phyloP scores from a whole-genome alignment of 441 rosid genomes.

The Populus hybrid region DNA sequence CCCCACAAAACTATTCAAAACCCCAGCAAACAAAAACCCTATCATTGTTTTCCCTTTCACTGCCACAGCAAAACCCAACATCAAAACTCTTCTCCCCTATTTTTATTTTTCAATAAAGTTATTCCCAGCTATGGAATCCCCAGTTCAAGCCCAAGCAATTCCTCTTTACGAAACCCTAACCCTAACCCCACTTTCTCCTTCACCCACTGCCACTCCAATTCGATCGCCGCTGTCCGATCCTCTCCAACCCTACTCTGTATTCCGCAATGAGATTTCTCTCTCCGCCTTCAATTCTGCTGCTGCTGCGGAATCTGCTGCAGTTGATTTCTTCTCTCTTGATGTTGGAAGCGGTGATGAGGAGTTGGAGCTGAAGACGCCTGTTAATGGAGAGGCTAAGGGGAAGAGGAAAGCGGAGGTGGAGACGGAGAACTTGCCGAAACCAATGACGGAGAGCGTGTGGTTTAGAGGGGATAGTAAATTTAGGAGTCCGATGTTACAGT shows the following conservation, averaged over 20 bases:
- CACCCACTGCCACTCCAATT: slow-evolving; percentile 18
- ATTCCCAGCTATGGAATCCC: slow-evolving; percentile 11
- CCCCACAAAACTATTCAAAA: neutral
- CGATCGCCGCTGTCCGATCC: slow-evolving; percentile 27
- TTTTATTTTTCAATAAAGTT: too few relatives aligned
- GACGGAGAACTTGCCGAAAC: slow-evolving; percentile 13
- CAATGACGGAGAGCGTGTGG: slow-evolving; percentile 63
- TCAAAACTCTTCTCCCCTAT: neutral
- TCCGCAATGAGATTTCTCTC: slow-evolving; percentile 70
- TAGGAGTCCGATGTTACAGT: slow-evolving; percentile 82
- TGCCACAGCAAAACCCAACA: neutral
- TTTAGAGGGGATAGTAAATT: slow-evolving; percentile 57
- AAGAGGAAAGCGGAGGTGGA: slow-evolving; percentile 15
- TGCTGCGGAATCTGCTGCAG: slow-evolving; percentile 34
- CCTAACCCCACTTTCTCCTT: slow-evolving; percentile 44
- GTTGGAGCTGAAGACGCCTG: slow-evolving; percentile 28
- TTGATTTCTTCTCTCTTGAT: slow-evolving; percentile 72
- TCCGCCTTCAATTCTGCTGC: slow-evolving; percentile 22
- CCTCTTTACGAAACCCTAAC: slow-evolving; percentile 60
- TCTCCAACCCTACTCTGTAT: slow-evolving; percentile 47
- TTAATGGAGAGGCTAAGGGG: slow-evolving; percentile 7
- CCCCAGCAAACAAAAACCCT: neutral
- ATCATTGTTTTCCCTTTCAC: neutral
- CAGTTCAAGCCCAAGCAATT: slow-evolving; percentile 4
- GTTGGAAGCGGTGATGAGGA: slow-evolving; percentile 30